Evolutionary conservation across 352 stramenopile species (phyloP), one percentile per base, ranked within the genome.

Genomic region (Phytophthora hybrid): DNA sequence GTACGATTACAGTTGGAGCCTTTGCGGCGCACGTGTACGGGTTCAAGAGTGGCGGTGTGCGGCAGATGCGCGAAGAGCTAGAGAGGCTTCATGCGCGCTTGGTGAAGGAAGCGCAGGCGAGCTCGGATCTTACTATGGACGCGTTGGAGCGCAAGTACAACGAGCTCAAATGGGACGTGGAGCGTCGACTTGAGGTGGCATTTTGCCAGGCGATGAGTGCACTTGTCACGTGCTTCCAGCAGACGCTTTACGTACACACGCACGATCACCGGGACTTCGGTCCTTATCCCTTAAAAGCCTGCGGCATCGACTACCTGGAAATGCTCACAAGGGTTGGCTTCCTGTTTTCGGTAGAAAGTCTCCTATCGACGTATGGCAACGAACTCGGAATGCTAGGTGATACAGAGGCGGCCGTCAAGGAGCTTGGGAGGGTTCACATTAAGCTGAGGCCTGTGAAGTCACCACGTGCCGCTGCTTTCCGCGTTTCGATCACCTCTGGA

Each of bases 1-100:
- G 85, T 21, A 96, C 88, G 0, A 92, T 83, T 5, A 96, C 89
- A 0, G 89, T 96, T 9, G 89, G 89, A 1, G 89, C 89, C 4
- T 96, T 96, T 77, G 87, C 89, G 16, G 89, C 89, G 5, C 89
- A 96, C 65, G 85, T 92, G 14, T 96, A 96, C 59, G 88, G 87
- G 11, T 96, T 96, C 67, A 88, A 86, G 34, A 90, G 83, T 16
- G 89, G 89, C 26, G 89, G 89, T 4, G 79, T 94, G 49, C 87
- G 89, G 10, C 89, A 96, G 41, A 85, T 95, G 76, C 83, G 87
- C n/a, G 80, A 76, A 62, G 79, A 93, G 39, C 63, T 94, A 9
- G 78, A 92, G 46, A 80, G 80, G 44, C 63, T 96, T 23, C 76
- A 84, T 29, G 63, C 71, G 1, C 74, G 77, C 5, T 79, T 91